phyloP scores from a whole-genome alignment of 1,284 basidiomycete species.

The Neonothopanus nambi region DNA sequence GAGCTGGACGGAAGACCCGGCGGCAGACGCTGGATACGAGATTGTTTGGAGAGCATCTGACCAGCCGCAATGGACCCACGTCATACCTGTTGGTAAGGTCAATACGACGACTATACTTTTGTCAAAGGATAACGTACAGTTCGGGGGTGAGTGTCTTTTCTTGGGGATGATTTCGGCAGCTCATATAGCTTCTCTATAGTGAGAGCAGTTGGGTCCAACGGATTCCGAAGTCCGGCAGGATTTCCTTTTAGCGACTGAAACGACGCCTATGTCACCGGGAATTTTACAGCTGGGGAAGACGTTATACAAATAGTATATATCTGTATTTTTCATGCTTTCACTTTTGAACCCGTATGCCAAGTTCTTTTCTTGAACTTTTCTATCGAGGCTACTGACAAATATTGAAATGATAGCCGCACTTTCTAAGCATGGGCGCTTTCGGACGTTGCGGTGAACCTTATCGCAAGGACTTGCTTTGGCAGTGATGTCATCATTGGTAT shows the following conservation, averaged over 20 bases:
- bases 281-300: too few relatives aligned
- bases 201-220: conserved; percentile 11
- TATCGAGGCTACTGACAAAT: too few relatives aligned
- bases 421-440: too few relatives aligned
- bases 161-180: conserved; percentile 14
- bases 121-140: conserved; percentile 53
- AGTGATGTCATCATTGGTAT: too few relatives aligned
- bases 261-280: too few relatives aligned
- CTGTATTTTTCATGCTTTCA: too few relatives aligned
- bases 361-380: too few relatives aligned
- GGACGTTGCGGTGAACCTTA: too few relatives aligned
- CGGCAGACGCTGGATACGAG: conserved; percentile 44
- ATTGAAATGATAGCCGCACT: too few relatives aligned
- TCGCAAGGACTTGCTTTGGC: too few relatives aligned
- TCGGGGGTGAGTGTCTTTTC: conserved; percentile 54
- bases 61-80: conserved; percentile 47
- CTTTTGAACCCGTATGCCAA: too few relatives aligned
- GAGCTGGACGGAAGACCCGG: conserved; percentile 41
- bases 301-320: too few relatives aligned
- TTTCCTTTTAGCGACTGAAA: conserved; percentile 9
- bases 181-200: background rate
- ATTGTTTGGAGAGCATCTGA: conserved; percentile 52
- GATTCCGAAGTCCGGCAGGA: conserved; percentile 12
- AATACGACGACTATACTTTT: conserved; percentile 40
- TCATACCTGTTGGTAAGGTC: conserved; percentile 47